Evolutionary conservation across 2,329 filamentous ascomycete species (phyloP).

Genomic region (Paraphaeosphaeria sporulosa): DNA sequence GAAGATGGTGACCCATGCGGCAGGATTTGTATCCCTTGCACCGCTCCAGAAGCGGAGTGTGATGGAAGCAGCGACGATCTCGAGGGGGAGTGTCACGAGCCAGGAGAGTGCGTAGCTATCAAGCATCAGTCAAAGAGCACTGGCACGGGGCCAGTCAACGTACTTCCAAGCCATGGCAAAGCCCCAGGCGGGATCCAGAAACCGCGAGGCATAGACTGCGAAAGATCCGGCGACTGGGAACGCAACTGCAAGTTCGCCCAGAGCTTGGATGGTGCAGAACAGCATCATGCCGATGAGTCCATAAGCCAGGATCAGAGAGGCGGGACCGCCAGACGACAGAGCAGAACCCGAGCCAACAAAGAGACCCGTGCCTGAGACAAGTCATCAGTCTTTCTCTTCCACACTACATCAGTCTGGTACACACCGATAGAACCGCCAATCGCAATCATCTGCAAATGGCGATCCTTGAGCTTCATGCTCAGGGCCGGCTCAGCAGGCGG

Average conservation of each 20-base stretch:
- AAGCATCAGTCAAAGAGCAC: conserved; percentile 14
- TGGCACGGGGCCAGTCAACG: background rate
- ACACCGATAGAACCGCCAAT: conserved; percentile 83
- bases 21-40: conserved; percentile 49
- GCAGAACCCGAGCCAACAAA: conserved; percentile 49
- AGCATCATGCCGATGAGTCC: conserved; percentile 72
- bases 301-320: conserved; percentile 45
- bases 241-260: conserved; percentile 85
- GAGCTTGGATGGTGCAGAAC: conserved; percentile 84
- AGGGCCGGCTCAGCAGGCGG: conserved; percentile 34
- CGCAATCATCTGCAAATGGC: conserved; percentile 90
- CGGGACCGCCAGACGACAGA: conserved; percentile 39
- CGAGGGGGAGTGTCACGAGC: conserved; percentile 79
- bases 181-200: conserved; percentile 83
- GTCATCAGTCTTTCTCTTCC: background rate
- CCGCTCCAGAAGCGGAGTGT: conserved; percentile 82
- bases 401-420: conserved; percentile 12
- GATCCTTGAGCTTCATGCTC: conserved; percentile 68
- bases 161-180: conserved; percentile 21
- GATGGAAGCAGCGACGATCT: conserved; percentile 84
- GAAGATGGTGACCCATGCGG: conserved; percentile 81
- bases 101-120: conserved; percentile 82
- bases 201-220: conserved; percentile 84
- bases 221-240: conserved; percentile 91
- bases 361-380: conserved; percentile 52